Percentiles rank a stretch among this genome's conserved stretches.
Conservation (phyloP, 257 asterid species). For the Avicennia marina region DNA sequence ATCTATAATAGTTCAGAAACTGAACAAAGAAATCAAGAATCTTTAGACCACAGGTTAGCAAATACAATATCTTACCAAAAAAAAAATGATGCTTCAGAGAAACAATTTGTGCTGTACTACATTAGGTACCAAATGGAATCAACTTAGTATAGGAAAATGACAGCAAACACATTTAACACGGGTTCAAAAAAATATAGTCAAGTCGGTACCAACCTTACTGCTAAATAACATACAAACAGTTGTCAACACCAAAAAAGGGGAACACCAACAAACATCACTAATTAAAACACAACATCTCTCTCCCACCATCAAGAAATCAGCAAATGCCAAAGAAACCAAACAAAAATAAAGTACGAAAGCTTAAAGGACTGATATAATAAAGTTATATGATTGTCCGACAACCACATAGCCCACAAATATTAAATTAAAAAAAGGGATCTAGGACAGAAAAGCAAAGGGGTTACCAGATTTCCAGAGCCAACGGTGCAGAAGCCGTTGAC, state of each 20-base stretch:
- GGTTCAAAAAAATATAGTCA: no score
- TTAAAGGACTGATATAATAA: not conserved
- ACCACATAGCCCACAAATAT: not conserved
- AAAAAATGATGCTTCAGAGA: not conserved
- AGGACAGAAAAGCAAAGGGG: not conserved
- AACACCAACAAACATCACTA: not conserved
- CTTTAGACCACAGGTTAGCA: no score
- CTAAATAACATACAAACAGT: no score
- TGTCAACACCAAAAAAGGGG: not conserved
- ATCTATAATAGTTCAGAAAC: no score
- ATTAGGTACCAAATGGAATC: no score
- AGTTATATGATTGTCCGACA: not conserved
- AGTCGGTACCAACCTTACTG: no score
- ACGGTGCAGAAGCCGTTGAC: slow-evolving; percentile 94
- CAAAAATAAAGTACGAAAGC: not conserved
- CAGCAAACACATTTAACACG: no score
- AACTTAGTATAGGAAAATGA: no score
- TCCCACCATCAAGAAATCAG: slow-evolving; percentile 6
- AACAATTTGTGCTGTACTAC: no score
- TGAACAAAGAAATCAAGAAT: no score
- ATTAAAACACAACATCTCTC: not conserved
- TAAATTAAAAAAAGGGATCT: not conserved
- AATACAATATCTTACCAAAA: no score
- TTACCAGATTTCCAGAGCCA: slow-evolving; percentile 78
- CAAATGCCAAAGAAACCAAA: not conserved